Evolutionary conservation across 345 rosid species (phyloP).

Genomic region (Kandelia obovata): DNA sequence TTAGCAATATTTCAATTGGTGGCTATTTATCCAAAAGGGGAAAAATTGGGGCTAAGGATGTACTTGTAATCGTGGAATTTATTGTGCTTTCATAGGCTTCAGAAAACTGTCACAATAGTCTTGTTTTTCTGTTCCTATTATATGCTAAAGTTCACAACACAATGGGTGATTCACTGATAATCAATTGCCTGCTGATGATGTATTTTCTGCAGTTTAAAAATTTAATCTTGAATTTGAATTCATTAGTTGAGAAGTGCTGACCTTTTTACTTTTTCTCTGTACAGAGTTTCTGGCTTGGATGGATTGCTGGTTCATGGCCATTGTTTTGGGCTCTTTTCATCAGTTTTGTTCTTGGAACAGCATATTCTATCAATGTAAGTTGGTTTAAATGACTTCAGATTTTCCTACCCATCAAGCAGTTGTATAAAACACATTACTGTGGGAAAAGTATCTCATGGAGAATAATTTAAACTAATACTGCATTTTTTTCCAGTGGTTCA

Average conservation of each 20-base stretch:
- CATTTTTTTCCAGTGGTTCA: neutral
- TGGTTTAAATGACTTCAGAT: neutral
- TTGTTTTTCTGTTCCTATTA: neutral
- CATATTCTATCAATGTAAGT: conserved; percentile 92
- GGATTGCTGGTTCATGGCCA: conserved; percentile 93
- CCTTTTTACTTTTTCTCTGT: conserved; percentile 1
- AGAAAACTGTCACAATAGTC: neutral
- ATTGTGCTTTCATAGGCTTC: neutral
- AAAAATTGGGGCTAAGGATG: neutral
- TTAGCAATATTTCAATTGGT: neutral
- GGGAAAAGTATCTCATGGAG: neutral
- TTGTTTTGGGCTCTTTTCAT: conserved; percentile 87
- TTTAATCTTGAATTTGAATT: neutral
- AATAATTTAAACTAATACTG: neutral
- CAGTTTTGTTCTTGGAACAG: conserved; percentile 92
- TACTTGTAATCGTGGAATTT: neutral
- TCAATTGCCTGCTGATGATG: neutral
- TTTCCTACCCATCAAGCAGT: neutral
- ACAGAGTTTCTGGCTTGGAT: conserved; percentile 92
- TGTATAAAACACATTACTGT: neutral
- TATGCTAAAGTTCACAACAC: neutral
- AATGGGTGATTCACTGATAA: neutral
- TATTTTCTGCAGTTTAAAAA: neutral
- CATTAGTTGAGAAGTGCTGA: conserved; percentile 1
- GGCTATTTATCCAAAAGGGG: neutral